These are phyloP conservation scores for Rhododendron griersonianum DNA, from an alignment of 148 eudicot genomes.

Conservation along the genomic window DNA sequence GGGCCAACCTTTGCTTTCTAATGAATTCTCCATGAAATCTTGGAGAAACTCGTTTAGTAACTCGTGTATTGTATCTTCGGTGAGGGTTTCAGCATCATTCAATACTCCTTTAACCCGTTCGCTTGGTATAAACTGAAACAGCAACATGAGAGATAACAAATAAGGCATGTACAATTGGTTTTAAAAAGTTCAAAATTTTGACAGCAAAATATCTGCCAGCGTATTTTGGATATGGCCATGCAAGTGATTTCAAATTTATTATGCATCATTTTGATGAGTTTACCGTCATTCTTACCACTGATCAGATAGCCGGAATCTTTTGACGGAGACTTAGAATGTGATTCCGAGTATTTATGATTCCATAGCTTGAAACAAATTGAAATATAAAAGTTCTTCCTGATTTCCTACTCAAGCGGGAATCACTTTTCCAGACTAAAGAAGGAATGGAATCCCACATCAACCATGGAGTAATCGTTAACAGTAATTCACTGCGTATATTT, in stretches of 20 bases:
- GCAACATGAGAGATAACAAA: neutral
- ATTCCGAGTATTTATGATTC: no score
- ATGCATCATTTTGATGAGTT: neutral
- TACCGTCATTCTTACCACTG: neutral
- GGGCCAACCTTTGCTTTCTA: no score
- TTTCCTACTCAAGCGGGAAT: neutral
- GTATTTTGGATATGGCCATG: neutral
- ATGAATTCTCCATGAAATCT: no score
- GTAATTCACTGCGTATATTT: no score
- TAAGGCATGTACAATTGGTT: neutral
- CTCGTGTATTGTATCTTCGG: conserved; percentile 40
- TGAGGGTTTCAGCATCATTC: conserved; percentile 30
- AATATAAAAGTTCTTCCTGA: neutral
- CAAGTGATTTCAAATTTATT: neutral
- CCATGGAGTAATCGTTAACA: neutral
- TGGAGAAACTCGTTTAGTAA: conserved; percentile 30
- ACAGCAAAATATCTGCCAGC: neutral
- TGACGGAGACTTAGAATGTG: neutral
- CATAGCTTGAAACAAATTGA: neutral
- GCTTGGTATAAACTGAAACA: conserved; percentile 13
- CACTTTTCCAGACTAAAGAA: neutral
- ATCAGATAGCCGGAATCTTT: neutral
- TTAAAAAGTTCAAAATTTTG: neutral
- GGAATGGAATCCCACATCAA: neutral
- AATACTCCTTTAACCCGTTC: conserved; percentile 30